phyloP scores from a whole-genome alignment of 1,284 basidiomycete species.

The Cutaneotrichosporon mucoides region DNA sequence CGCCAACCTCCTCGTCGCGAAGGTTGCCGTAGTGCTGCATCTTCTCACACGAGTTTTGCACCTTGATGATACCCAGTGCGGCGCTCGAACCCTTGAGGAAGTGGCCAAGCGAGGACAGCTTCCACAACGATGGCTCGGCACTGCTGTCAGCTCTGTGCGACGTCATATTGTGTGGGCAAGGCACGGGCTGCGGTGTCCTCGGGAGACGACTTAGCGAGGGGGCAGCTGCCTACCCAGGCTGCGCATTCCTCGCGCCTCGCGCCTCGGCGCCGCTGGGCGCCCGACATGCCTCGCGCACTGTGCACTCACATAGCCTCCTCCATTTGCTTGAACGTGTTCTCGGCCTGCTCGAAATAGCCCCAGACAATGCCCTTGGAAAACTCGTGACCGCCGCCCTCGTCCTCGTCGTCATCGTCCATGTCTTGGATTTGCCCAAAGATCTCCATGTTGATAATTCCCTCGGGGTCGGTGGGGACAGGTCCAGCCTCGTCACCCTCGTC shows the following conservation, averaged over 20 bases:
- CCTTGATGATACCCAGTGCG: slow-evolving; percentile 74
- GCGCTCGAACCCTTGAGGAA: slow-evolving; percentile 94
- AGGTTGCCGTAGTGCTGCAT: slow-evolving; percentile 78
- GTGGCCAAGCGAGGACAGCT: slow-evolving; percentile 75
- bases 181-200: too few species aligned
- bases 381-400: slow-evolving; percentile 55
- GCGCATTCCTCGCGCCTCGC: neutral
- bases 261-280: too few species aligned
- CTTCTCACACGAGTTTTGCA: slow-evolving; percentile 76
- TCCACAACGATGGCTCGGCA: slow-evolving; percentile 23
- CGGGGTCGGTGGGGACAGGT: slow-evolving; percentile 22
- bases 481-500: slow-evolving; percentile 1
- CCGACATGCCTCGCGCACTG: too few species aligned
- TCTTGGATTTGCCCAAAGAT: slow-evolving; percentile 82
- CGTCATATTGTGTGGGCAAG: too few species aligned
- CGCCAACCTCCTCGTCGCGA: slow-evolving; percentile 50
- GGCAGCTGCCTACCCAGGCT: too few species aligned
- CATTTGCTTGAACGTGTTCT: slow-evolving; percentile 71
- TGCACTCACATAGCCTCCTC: slow-evolving; percentile 67
- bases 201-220: too few species aligned
- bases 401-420: slow-evolving; percentile 70
- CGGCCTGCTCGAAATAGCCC: slow-evolving; percentile 76
- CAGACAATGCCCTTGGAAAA: slow-evolving; percentile 73
- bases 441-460: slow-evolving; percentile 64
- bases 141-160: slow-evolving; percentile 5